A percentile compares a stretch with the other conserved stretches of the same genome.
These are phyloP conservation scores for Oryza longistaminata DNA, from an alignment of 176 grass and related monocot species.

Conservation along the genomic window DNA sequence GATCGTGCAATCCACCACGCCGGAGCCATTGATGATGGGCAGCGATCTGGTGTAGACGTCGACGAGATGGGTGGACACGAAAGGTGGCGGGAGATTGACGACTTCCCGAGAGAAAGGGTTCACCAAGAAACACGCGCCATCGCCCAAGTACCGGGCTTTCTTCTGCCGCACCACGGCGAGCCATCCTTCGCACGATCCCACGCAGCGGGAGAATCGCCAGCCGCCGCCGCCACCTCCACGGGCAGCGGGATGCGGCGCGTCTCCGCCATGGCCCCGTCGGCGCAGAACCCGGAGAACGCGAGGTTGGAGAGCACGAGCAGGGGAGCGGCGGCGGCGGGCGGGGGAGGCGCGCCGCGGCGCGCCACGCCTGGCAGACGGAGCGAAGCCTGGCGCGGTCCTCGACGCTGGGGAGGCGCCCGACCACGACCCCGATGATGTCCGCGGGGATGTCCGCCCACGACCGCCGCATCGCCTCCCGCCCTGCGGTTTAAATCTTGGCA, in stretches of 20 bases:
- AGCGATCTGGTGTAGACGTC: slow-evolving; percentile 18
- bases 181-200: slow-evolving; percentile 35
- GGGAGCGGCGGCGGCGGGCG: slow-evolving; percentile 24
- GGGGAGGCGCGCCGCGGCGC: slow-evolving; percentile 22
- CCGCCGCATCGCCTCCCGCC: not conserved
- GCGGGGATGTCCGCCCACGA: slow-evolving; percentile 39
- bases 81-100: slow-evolving; percentile 21
- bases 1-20: slow-evolving; percentile 30
- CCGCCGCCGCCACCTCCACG: not conserved
- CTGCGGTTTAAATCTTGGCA: not conserved
- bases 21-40: slow-evolving; percentile 37
- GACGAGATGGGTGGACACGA: not conserved
- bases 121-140: slow-evolving; percentile 41
- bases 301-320: slow-evolving; percentile 34
- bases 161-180: slow-evolving; percentile 32
- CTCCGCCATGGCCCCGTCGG: not conserved
- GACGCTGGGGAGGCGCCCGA: slow-evolving; percentile 12
- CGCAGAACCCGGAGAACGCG: slow-evolving; percentile 22
- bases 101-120: slow-evolving; percentile 29
- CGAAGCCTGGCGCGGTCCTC: slow-evolving; percentile 47
- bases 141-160: slow-evolving; percentile 28
- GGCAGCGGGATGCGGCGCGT: slow-evolving; percentile 23
- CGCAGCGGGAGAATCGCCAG: slow-evolving; percentile 28
- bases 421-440: slow-evolving; percentile 39
- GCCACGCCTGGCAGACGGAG: slow-evolving; percentile 39